phyloP scores from a whole-genome alignment of 495 filamentous ascomycete genomes.

The Sporormia fimetaria region DNA sequence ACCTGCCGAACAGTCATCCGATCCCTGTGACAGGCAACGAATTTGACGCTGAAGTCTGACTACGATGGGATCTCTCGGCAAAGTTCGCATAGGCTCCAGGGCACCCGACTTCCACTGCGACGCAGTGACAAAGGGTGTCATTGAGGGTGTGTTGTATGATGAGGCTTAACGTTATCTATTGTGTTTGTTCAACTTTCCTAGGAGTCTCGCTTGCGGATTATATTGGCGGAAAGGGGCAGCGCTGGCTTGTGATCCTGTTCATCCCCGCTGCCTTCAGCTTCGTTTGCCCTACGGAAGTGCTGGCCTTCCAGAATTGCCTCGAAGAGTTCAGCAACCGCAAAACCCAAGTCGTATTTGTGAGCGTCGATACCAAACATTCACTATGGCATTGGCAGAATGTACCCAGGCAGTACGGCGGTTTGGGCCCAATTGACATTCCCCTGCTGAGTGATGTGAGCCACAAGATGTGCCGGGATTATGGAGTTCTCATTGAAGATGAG shows the following conservation, averaged over 20 bases:
- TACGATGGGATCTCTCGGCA: conserved; percentile 3
- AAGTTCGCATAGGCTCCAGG: conserved; percentile 14
- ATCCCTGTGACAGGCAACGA: too few relatives aligned
- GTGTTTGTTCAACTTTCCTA: neutral
- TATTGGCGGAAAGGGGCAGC: neutral
- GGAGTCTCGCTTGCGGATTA: conserved; percentile 16
- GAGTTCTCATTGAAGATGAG: conserved; percentile 20
- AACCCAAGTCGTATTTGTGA: conserved; percentile 24
- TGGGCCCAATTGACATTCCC: conserved; percentile 17
- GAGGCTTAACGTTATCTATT: neutral
- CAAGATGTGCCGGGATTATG: conserved; percentile 21
- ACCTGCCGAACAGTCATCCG: too few relatives aligned
- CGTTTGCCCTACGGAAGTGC: conserved; percentile 25
- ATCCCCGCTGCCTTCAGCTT: conserved; percentile 24
- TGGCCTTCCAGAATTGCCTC: conserved; percentile 21
- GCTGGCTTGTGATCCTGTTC: conserved; percentile 23
- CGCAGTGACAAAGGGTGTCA: conserved; percentile 10
- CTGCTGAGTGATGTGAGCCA: conserved; percentile 21
- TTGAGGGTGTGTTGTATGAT: conserved; percentile 18
- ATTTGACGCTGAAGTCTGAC: too few relatives aligned
- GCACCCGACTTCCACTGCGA: conserved; percentile 20
- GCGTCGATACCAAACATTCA: conserved; percentile 29
- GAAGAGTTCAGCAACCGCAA: conserved; percentile 18
- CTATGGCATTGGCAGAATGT: conserved; percentile 22
- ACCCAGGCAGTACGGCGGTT: conserved; percentile 15